Base-by-base conservation (phyloP, 495 filamentous ascomycete genomes). In the Neurospora sp. region DNA sequence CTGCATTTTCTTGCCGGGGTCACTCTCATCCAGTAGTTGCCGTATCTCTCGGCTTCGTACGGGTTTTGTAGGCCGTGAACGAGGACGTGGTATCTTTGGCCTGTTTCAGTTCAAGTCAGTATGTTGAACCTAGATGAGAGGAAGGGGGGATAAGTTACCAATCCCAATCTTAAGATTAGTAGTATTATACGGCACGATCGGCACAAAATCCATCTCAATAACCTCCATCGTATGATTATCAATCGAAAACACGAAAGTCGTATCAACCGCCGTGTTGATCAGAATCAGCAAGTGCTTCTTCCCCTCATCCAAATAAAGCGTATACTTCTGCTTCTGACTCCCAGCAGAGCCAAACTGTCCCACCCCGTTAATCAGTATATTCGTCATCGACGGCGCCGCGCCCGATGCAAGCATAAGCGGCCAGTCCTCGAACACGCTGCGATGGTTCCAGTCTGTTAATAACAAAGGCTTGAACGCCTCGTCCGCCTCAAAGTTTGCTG, bases 1-100 rank as follows among this genome's bases (percentile, higher is more conserved):
- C 42, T 59, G 42, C 72, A 73, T 2, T 73, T 73, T 7, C 69
- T 12, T 45, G 72, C 72, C 14, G 69, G 68, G 0, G 16, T 39
- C 0, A 48, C 45, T 38, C 72, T 9, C 68, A 73, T 73, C 90
- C 90, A 92, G 78, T 88, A 91, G 71, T 85, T 82, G 27, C 74
- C 79, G 68, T 73, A 68, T 6, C 68, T 22, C 22, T 70, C 69
- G 7, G 38, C 68, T 10, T 37, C 41, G 38, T 70, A 70, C 3
- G 72, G 68, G 70, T 73, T 69, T 85, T 81, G 45, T 87, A 83
- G 8, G 89, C 89, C 65, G 68, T 84, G 83, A 27, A 92, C 81
- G 70, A 92, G 84, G 35, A 92, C 79, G 73, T 91, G 84, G 78
- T 90, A 90, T 27, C 90, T 83, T 78, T 92, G 89, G 7, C 85